These are phyloP conservation scores for Wallemia ichthyophaga DNA, from an alignment of 1,284 basidiomycete species.

Conservation along the genomic window DNA sequence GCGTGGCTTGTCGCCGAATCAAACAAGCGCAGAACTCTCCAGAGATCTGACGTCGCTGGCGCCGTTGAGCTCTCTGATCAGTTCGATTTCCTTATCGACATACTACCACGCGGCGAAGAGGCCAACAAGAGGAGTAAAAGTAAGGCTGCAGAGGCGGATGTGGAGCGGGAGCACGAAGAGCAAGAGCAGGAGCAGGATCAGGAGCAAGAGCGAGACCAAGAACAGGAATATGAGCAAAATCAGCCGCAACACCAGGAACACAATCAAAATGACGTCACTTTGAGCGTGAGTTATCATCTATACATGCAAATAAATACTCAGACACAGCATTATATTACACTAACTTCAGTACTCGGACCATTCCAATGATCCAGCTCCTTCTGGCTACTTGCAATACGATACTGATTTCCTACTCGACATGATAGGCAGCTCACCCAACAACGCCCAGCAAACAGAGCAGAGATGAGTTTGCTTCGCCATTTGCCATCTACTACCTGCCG, in stretches of 20 bases:
- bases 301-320: background rate
- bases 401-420: background rate
- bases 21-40: conserved; percentile 67
- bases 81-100: background rate
- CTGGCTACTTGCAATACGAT: background rate
- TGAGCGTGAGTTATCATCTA: background rate
- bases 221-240: background rate
- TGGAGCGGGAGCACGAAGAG: background rate
- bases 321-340: background rate
- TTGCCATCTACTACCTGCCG: no score
- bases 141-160: background rate
- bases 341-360: no score
- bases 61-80: conserved; percentile 53
- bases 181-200: background rate
- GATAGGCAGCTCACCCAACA: background rate
- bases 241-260: no score
- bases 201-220: background rate
- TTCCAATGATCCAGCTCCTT: no score
- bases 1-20: conserved; percentile 80
- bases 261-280: background rate
- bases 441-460: background rate
- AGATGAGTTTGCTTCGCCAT: background rate
- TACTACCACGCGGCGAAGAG: background rate
- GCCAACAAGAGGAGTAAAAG: background rate
- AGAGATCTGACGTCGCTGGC: conserved; percentile 63